phyloP scores from a whole-genome alignment of 768 basidiomycete species.

The Coprinopsis strossmayeri region DNA sequence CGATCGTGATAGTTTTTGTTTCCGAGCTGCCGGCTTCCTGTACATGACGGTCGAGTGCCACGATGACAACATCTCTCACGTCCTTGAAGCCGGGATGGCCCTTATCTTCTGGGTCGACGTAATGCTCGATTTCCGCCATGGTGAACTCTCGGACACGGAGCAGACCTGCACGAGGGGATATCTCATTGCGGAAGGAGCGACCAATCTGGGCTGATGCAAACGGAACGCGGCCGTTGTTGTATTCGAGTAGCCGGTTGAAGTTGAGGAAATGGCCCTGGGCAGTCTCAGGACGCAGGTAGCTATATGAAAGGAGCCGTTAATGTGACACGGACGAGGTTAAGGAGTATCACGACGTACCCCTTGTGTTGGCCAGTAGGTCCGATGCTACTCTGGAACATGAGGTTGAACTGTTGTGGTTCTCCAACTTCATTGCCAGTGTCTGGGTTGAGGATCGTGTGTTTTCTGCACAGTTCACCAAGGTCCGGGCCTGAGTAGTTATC shows the following conservation, averaged over 20 bases:
- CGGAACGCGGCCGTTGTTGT: constrained; percentile 94
- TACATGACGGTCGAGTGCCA: constrained; percentile 76
- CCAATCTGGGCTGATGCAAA: constrained; percentile 98
- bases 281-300: constrained; percentile 95
- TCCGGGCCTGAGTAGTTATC: constrained; percentile 92
- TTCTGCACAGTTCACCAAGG: constrained; percentile 80
- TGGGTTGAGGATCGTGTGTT: constrained; percentile 78
- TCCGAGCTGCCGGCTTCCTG: constrained; percentile 71
- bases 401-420: constrained; percentile 93
- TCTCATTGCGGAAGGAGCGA: constrained; percentile 95
- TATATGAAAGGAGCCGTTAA: constrained; percentile 22
- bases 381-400: constrained; percentile 98
- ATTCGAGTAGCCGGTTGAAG: constrained; percentile 93
- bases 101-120: constrained; percentile 92
- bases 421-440: constrained; percentile 89
- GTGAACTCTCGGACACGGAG: constrained; percentile 98
- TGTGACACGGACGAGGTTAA: constrained; percentile 4
- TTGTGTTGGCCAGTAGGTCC: constrained; percentile 97
- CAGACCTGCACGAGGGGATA: constrained; percentile 92
- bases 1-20: constrained; percentile 62
- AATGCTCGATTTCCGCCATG: constrained; percentile 99
- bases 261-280: constrained; percentile 99
- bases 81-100: constrained; percentile 78
- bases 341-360: constrained; percentile 34
- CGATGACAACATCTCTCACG: constrained; percentile 66